Evolutionary conservation across 805 yeast species (phyloP).

Genomic region (Ogataea glucozyma): DNA sequence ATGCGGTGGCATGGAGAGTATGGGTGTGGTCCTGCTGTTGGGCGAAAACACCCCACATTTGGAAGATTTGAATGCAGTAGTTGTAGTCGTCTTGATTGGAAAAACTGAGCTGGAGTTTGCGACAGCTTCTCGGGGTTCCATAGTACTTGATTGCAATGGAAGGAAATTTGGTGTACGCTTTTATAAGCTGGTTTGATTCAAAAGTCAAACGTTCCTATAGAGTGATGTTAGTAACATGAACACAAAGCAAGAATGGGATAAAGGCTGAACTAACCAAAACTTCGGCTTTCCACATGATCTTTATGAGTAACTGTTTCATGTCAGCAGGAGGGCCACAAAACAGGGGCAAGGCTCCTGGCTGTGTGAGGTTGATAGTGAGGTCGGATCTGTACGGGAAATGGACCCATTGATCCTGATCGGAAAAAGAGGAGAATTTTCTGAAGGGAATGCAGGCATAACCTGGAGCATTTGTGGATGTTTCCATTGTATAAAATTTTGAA

Average conservation of each 20-base stretch:
- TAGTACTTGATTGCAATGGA: conserved; percentile 29
- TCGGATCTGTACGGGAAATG: conserved; percentile 30
- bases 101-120: conserved; percentile 26
- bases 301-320: conserved; percentile 14
- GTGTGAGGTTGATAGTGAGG: conserved; percentile 20
- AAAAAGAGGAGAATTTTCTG: conserved; percentile 25
- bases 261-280: conserved; percentile 20
- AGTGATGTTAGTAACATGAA: conserved; percentile 4
- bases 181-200: conserved; percentile 19
- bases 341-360: conserved; percentile 5
- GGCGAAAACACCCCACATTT: conserved; percentile 17
- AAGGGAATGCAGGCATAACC: conserved; percentile 17
- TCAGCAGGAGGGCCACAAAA: conserved; percentile 5
- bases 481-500: background rate
- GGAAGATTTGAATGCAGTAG: conserved; percentile 18
- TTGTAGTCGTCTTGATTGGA: conserved; percentile 14
- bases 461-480: background rate
- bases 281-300: conserved; percentile 26
- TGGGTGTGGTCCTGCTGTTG: conserved; percentile 13
- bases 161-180: conserved; percentile 27
- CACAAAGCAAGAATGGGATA: no score
- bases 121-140: conserved; percentile 11
- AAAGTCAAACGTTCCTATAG: conserved; percentile 27
- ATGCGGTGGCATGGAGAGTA: background rate
- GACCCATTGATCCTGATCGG: conserved; percentile 23